Evolutionary conservation across 2,329 filamentous ascomycete genomes (phyloP).

Genomic region (Fonsecaea monophora): DNA sequence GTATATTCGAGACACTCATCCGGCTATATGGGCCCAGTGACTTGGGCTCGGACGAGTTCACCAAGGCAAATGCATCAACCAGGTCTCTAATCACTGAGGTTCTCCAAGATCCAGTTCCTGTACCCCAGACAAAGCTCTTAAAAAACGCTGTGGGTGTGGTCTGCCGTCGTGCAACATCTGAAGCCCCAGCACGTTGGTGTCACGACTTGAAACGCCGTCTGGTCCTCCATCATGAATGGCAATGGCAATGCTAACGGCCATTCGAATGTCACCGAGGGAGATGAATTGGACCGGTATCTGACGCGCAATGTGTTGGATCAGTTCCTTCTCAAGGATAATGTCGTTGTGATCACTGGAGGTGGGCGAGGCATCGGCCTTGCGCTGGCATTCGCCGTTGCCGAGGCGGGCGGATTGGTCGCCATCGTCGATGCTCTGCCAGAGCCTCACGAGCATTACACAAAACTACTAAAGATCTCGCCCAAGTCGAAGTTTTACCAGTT

Average conservation of each 20-base stretch:
- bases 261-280: background rate
- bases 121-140: background rate
- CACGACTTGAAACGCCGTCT: background rate
- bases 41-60: background rate
- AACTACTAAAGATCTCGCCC: constrained; percentile 42
- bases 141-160: background rate
- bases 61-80: background rate
- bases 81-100: background rate
- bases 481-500: constrained; percentile 45
- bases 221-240: background rate
- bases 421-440: constrained; percentile 45
- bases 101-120: background rate
- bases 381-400: constrained; percentile 48
- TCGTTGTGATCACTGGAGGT: constrained; percentile 42
- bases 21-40: background rate
- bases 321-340: constrained; percentile 43
- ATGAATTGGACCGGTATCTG: constrained; percentile 15
- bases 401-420: constrained; percentile 49
- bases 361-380: constrained; percentile 49
- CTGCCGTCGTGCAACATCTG: background rate
- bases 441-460: constrained; percentile 38
- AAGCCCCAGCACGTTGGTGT: background rate
- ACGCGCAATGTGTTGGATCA: constrained; percentile 38
- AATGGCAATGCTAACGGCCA: background rate
- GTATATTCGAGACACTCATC: background rate